Conservation (phyloP, 495 filamentous ascomycete genomes). For the Penicillium diatomitis region DNA sequence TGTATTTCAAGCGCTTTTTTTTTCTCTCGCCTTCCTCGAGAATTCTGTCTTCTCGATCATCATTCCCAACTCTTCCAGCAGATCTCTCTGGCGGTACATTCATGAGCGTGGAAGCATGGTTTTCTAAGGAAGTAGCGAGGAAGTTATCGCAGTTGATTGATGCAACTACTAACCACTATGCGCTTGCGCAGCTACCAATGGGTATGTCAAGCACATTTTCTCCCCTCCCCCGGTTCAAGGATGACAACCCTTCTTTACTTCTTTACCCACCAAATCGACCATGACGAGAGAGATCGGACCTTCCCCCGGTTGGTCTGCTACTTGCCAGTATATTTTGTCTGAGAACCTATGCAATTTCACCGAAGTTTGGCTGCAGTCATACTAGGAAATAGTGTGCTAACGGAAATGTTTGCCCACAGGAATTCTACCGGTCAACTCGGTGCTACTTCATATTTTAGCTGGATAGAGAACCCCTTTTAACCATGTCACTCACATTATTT, state of each 20-base stretch:
- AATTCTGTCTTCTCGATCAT: not conserved
- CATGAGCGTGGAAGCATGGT: no score
- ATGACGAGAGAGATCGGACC: slow-evolving; percentile 75
- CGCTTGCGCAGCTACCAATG: slow-evolving; percentile 11
- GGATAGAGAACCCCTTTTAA: no score
- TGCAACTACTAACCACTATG: slow-evolving; percentile 13
- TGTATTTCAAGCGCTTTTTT: slow-evolving; percentile 21
- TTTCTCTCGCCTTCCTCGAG: slow-evolving; percentile 10
- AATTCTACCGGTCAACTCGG: not conserved
- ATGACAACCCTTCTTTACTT: slow-evolving; percentile 82
- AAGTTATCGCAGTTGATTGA: slow-evolving; percentile 3
- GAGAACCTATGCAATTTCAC: slow-evolving; percentile 35
- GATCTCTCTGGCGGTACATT: no score
- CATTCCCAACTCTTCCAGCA: no score
- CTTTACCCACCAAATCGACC: slow-evolving; percentile 93
- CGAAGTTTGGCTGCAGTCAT: not conserved
- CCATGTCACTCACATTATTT: no score
- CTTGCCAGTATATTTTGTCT: slow-evolving; percentile 98
- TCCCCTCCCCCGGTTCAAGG: slow-evolving; percentile 42
- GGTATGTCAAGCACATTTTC: slow-evolving; percentile 17
- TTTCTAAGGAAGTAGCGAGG: not conserved
- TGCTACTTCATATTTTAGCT: no score
- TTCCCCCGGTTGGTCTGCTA: slow-evolving; percentile 70
- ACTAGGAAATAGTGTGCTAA: slow-evolving; percentile 12
- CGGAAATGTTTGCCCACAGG: slow-evolving; percentile 2